These are phyloP conservation scores for Volvariella surrecta DNA, from an alignment of 1,284 basidiomycete genomes.

Conservation along the genomic window DNA sequence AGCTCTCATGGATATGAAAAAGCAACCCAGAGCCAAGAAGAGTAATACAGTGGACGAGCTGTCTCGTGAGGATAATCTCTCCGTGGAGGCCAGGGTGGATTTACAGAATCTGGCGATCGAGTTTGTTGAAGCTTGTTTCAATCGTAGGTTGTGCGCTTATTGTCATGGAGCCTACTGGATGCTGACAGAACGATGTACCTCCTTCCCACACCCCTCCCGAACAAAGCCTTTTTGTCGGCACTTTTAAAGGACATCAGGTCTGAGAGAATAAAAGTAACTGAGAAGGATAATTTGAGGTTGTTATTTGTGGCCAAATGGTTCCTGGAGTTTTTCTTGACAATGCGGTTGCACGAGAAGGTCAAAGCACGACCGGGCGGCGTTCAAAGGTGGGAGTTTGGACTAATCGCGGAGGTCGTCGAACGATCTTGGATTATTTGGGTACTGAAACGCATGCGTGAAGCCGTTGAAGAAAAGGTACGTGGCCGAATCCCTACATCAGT, in stretches of 20 bases:
- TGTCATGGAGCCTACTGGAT: constrained; percentile 5
- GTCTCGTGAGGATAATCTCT: constrained; percentile 63
- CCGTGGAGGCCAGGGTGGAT: constrained; percentile 58
- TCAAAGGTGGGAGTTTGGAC: constrained; percentile 57
- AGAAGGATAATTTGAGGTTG: constrained; percentile 83
- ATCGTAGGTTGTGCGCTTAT: constrained; percentile 48
- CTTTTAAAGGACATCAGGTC: constrained; percentile 90
- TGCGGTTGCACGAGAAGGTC: constrained; percentile 36
- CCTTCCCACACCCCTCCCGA: constrained; percentile 2
- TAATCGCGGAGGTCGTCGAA: constrained; percentile 80
- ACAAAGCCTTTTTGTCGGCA: constrained; percentile 70
- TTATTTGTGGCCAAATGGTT: constrained; percentile 84
- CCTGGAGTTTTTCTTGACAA: constrained; percentile 76
- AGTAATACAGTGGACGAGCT: constrained; percentile 68
- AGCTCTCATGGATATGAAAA: constrained; percentile 70
- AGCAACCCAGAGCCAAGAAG: constrained; percentile 57
- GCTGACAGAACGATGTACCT: not conserved
- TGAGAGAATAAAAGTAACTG: constrained; percentile 82
- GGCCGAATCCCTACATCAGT: constrained; percentile 2
- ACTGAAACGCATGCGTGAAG: constrained; percentile 77
- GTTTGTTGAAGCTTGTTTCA: constrained; percentile 80
- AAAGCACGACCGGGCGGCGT: constrained; percentile 13
- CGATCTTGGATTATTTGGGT: constrained; percentile 85
- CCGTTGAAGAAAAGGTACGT: constrained; percentile 81
- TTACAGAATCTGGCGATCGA: constrained; percentile 62